Evolutionary conservation across 1,139 yeast species (phyloP).

Genomic region (Yamadazyma membranifaciens): DNA sequence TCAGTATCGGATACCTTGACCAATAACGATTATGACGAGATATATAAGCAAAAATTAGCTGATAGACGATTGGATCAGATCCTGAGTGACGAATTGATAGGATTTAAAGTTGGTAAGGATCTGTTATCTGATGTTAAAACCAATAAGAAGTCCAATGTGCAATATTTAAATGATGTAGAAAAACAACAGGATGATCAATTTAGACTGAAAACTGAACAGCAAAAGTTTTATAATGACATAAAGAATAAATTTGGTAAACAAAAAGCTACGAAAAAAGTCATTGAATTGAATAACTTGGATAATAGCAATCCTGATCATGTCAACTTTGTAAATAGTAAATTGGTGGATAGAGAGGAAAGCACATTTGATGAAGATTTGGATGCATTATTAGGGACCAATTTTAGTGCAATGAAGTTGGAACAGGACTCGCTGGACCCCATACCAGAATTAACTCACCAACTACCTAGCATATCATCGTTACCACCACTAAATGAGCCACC

Average conservation of each 20-base stretch:
- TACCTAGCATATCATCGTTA: not conserved
- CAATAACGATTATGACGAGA: conserved; percentile 30
- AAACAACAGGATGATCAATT: conserved; percentile 24
- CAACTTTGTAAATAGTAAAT: conserved; percentile 25
- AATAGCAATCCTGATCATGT: conserved; percentile 24
- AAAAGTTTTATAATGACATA: conserved; percentile 28
- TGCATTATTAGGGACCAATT: conserved; percentile 11
- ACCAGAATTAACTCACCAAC: not conserved
- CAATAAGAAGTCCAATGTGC: conserved; percentile 11
- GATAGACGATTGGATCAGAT: conserved; percentile 24
- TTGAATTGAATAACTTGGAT: conserved; percentile 40
- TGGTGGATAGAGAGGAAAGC: conserved; percentile 11
- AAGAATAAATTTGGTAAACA: conserved; percentile 25
- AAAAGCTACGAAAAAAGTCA: conserved; percentile 19
- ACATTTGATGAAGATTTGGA: conserved; percentile 5
- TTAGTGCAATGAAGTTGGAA: not conserved
- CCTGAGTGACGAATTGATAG: conserved; percentile 30
- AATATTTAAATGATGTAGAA: conserved; percentile 29
- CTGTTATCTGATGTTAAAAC: conserved; percentile 11
- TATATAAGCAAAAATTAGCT: conserved; percentile 19
- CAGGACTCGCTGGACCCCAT: not conserved
- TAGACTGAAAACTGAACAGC: conserved; percentile 24
- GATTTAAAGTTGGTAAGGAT: conserved; percentile 35
- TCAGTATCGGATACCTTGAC: conserved; percentile 27
- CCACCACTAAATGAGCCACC: not conserved